These are phyloP conservation scores for Sutorius eximius DNA, from an alignment of 1,284 basidiomycete species.

Conservation along the genomic window DNA sequence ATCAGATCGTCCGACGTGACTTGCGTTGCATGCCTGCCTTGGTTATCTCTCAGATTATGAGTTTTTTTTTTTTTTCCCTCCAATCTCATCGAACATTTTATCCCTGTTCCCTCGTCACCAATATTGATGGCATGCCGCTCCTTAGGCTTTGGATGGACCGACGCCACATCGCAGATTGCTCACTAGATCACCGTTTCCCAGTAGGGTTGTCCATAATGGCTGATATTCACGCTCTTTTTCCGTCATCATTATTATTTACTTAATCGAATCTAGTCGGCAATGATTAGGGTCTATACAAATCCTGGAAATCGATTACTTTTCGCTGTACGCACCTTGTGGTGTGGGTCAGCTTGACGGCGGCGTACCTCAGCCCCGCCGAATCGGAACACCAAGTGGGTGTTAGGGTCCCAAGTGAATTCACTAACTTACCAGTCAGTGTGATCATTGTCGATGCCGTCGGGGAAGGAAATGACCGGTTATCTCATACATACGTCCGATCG, in stretches of 20 bases:
- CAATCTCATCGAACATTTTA: slow-evolving; percentile 16
- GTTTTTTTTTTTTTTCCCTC: background rate
- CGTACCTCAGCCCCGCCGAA: background rate
- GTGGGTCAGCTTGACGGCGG: background rate
- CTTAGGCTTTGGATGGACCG: slow-evolving; percentile 25
- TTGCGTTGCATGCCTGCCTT: background rate
- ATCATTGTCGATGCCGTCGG: background rate
- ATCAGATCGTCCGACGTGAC: background rate
- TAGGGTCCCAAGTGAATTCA: background rate
- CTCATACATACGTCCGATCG: background rate
- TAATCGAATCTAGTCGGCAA: slow-evolving; percentile 32
- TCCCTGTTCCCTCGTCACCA: slow-evolving; percentile 5
- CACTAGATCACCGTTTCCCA: slow-evolving; percentile 12
- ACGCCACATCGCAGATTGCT: slow-evolving; percentile 11
- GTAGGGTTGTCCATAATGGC: slow-evolving; percentile 2
- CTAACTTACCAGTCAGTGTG: background rate
- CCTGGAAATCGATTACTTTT: slow-evolving; percentile 9
- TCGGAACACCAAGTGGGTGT: background rate
- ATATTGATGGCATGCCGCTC: slow-evolving; percentile 14
- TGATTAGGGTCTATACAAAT: slow-evolving; percentile 15
- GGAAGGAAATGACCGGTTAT: background rate
- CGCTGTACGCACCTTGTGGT: background rate
- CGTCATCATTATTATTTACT: slow-evolving; percentile 27
- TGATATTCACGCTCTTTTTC: slow-evolving; percentile 21
- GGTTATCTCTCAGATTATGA: background rate